A percentile compares a stretch with the other conserved stretches of the same genome.
Evolutionary conservation across 805 yeast genomes (phyloP).

Genomic region (Cyberlindnera saturnus): DNA sequence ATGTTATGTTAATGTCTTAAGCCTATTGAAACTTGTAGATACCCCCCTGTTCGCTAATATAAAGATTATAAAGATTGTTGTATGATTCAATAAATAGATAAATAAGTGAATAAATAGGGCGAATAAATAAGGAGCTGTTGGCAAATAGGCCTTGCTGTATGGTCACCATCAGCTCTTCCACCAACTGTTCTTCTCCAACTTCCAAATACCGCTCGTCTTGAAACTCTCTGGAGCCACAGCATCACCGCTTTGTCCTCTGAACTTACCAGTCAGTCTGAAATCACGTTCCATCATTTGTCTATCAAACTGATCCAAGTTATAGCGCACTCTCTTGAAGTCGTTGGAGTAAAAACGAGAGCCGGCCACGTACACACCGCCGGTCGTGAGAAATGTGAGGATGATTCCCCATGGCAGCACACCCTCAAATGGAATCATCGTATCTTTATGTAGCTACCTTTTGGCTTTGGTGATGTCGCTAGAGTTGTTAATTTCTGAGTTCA

Average conservation of each 20-base stretch:
- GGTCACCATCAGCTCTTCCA: constrained; percentile 12
- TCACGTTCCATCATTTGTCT: constrained; percentile 59
- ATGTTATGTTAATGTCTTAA: too few species aligned
- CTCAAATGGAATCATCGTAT: constrained; percentile 60
- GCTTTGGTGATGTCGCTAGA: background rate
- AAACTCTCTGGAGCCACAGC: constrained; percentile 73
- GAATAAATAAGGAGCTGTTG: constrained; percentile 2
- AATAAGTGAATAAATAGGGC: constrained; percentile 3
- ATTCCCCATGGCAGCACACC: constrained; percentile 57
- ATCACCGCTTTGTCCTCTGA: constrained; percentile 60
- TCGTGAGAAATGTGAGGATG: constrained; percentile 43
- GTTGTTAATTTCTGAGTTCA: background rate
- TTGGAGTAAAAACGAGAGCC: constrained; percentile 38
- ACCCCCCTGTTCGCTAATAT: too few species aligned
- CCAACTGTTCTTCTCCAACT: constrained; percentile 24
- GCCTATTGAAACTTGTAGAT: too few species aligned
- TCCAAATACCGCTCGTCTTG: constrained; percentile 55
- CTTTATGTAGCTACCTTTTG: background rate
- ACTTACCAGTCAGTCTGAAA: constrained; percentile 66
- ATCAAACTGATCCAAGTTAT: constrained; percentile 50
- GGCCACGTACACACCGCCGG: constrained; percentile 48
- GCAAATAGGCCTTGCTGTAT: too few species aligned
- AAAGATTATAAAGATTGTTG: background rate
- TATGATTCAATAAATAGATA: constrained; percentile 2
- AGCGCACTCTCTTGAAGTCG: constrained; percentile 48